phyloP scores from a whole-genome alignment of 306 rosid genomes.

The Malus asiatica region DNA sequence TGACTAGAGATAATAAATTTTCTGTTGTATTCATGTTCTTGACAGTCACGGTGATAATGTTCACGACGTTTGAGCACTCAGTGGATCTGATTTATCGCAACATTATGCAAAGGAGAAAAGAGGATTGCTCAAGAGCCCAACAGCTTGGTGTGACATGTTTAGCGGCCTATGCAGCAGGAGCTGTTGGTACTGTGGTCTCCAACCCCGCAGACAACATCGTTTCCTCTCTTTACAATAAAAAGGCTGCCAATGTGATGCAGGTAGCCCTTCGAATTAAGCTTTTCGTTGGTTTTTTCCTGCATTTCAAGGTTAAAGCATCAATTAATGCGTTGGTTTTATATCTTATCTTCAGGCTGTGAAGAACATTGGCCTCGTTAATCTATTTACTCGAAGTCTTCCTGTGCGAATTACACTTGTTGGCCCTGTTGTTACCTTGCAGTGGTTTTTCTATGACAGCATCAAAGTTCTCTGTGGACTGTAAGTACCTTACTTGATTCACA shows the following conservation, averaged over 20 bases:
- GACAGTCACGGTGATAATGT: constrained; percentile 61
- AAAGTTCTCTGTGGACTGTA: constrained; percentile 80
- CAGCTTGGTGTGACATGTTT: constrained; percentile 69
- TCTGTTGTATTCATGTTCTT: not conserved
- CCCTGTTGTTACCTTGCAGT: constrained; percentile 77
- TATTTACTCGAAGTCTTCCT: constrained; percentile 87
- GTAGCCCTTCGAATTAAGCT: constrained; percentile 23
- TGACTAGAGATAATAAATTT: not conserved
- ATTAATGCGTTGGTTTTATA: not conserved
- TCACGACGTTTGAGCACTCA: constrained; percentile 66
- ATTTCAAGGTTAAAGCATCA: not conserved
- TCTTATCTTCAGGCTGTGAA: constrained; percentile 55
- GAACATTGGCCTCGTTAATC: constrained; percentile 64
- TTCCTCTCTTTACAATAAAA: constrained; percentile 55
- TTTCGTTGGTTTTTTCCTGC: not conserved
- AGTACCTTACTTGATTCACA: constrained; percentile 24
- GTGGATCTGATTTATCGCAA: constrained; percentile 49
- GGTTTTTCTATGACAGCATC: constrained; percentile 93
- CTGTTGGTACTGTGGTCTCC: constrained; percentile 50
- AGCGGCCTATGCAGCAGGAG: constrained; percentile 60
- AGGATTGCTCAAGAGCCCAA: constrained; percentile 56
- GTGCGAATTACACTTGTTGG: constrained; percentile 77
- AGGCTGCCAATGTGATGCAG: constrained; percentile 52
- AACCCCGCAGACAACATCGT: constrained; percentile 73
- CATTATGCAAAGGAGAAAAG: constrained; percentile 37